A percentile compares a stretch with the other conserved stretches of the same genome.
These are phyloP conservation scores for Neopestalotiopsis clavispora DNA, from an alignment of 2,329 filamentous ascomycete genomes.

Conservation along the genomic window DNA sequence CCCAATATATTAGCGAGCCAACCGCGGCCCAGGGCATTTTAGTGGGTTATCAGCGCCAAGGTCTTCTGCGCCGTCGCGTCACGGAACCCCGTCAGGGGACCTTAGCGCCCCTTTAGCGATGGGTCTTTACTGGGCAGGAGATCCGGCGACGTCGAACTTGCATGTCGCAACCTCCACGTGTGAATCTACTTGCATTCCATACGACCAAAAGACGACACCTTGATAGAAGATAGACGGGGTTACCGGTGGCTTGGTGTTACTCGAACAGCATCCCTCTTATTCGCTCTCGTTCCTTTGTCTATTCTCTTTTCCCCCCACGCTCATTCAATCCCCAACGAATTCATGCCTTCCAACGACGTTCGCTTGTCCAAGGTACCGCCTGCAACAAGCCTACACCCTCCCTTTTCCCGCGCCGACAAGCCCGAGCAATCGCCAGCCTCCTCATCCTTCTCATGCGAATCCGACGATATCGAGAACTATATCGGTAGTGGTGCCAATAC, in stretches of 20 bases:
- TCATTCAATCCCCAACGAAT: slow-evolving; percentile 12
- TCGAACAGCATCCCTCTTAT: background rate
- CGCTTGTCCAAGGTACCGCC: slow-evolving; percentile 32
- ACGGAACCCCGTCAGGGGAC: slow-evolving; percentile 9
- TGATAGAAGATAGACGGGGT: background rate
- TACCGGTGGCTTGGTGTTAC: slow-evolving; percentile 2
- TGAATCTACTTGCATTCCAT: slow-evolving; percentile 10
- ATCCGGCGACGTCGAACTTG: background rate
- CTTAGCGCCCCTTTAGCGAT: slow-evolving; percentile 12
- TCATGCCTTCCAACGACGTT: slow-evolving; percentile 33
- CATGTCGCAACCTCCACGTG: slow-evolving; percentile 18
- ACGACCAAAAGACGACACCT: background rate
- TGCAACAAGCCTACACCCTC: slow-evolving; percentile 21
- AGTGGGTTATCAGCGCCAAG: background rate
- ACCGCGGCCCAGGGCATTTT: background rate
- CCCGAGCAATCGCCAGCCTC: slow-evolving; percentile 28
- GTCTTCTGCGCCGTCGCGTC: background rate
- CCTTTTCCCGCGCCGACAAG: slow-evolving; percentile 19
- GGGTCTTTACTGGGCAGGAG: background rate
- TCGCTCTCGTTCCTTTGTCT: slow-evolving; percentile 9
- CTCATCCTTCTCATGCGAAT: slow-evolving; percentile 29
- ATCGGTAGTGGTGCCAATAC: slow-evolving; percentile 33
- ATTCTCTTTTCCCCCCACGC: slow-evolving; percentile 16
- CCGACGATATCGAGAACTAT: slow-evolving; percentile 32
- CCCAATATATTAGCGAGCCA: background rate